Percentiles rank a stretch among this genome's conserved stretches.
Conservation (phyloP, 495 filamentous ascomycete species). For the Sordaria brevicollis region DNA sequence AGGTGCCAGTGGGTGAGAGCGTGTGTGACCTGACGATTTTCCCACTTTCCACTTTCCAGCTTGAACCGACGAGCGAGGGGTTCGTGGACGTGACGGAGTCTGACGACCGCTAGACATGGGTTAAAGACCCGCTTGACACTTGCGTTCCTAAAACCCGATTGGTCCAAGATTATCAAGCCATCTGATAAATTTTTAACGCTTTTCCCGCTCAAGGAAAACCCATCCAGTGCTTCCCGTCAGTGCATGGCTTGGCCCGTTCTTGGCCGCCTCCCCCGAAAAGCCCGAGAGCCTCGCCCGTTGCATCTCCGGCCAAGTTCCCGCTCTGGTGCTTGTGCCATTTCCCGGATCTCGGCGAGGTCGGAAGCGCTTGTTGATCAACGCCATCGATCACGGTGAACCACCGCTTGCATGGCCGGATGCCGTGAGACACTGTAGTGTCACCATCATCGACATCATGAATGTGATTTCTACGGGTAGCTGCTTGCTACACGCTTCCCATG, state of each 20-base stretch:
- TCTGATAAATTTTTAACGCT: slow-evolving; percentile 14
- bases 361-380: neutral
- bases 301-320: neutral
- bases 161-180: slow-evolving; percentile 21
- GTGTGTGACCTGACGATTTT: neutral
- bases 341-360: neutral
- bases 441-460: neutral
- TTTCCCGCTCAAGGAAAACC: neutral
- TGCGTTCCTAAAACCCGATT: slow-evolving; percentile 2
- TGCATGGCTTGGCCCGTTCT: neutral
- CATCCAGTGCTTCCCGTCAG: neutral
- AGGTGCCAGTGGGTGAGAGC: neutral
- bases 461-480: neutral
- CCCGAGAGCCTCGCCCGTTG: neutral
- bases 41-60: neutral
- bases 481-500: neutral
- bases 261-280: neutral
- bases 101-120: neutral
- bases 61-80: neutral
- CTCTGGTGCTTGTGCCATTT: neutral
- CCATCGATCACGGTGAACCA: neutral
- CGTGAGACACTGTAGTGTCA: neutral
- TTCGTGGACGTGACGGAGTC: neutral
- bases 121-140: neutral
- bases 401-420: neutral